phyloP scores from a whole-genome alignment of 371 early-diverging fungal genomes.

The Actinomortierella ambigua region DNA sequence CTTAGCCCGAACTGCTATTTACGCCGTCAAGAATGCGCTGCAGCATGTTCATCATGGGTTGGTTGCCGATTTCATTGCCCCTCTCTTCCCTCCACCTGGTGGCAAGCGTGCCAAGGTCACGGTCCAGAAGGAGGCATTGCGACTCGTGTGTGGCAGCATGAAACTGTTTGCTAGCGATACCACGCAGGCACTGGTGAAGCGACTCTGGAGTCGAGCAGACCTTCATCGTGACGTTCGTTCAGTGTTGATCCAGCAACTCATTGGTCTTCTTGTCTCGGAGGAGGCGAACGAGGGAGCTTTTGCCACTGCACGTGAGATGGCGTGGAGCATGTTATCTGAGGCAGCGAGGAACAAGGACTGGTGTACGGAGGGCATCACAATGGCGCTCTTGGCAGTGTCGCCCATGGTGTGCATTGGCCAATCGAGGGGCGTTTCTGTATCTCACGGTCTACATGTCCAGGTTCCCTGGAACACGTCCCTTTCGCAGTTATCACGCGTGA shows the following conservation, averaged over 20 bases:
- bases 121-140: slow-evolving; percentile 40
- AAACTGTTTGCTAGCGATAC: slow-evolving; percentile 14
- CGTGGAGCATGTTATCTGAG: slow-evolving; percentile 17
- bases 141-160: slow-evolving; percentile 31
- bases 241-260: slow-evolving; percentile 29
- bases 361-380: slow-evolving; percentile 24
- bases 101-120: slow-evolving; percentile 32
- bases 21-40: slow-evolving; percentile 44
- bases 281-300: slow-evolving; percentile 28
- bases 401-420: not conserved
- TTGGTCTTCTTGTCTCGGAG: slow-evolving; percentile 17
- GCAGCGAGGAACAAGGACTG: slow-evolving; percentile 16
- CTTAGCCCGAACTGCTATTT: slow-evolving; percentile 40
- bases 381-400: slow-evolving; percentile 22
- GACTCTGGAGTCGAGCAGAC: slow-evolving; percentile 18
- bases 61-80: slow-evolving; percentile 29
- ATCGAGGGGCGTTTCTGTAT: not conserved
- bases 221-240: slow-evolving; percentile 24
- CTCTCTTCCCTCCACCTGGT: slow-evolving; percentile 27
- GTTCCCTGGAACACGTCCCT: slow-evolving; percentile 13
- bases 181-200: slow-evolving; percentile 17
- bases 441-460: not conserved
- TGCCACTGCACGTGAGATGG: slow-evolving; percentile 12
- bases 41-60: slow-evolving; percentile 18
- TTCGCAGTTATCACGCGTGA: slow-evolving; percentile 12